Evolutionary conservation across 768 basidiomycete species (phyloP).

Genomic region (Cyathus striatus): DNA sequence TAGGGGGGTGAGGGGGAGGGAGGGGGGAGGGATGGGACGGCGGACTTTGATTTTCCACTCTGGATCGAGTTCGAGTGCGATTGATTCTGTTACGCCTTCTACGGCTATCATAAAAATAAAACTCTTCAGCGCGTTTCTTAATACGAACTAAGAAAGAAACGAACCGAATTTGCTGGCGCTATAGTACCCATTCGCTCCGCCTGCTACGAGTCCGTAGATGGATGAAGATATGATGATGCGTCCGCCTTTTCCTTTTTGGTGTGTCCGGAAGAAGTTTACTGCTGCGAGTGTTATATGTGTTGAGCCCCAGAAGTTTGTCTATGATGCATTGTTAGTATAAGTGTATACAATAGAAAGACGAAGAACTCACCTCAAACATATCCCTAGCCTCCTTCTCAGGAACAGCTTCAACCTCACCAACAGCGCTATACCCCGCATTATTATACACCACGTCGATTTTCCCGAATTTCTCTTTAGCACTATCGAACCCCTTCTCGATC

Average conservation of each 20-base stretch:
- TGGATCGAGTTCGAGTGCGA: too few species aligned
- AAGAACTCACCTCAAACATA: constrained; percentile 34
- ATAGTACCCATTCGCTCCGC: constrained; percentile 21
- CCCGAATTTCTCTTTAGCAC: constrained; percentile 25
- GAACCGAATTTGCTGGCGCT: constrained; percentile 11
- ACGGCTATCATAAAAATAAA: too few species aligned
- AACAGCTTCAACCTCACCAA: constrained; percentile 33
- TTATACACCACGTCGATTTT: constrained; percentile 35
- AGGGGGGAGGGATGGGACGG: too few species aligned
- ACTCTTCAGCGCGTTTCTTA: too few species aligned
- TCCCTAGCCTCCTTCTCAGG: constrained; percentile 24
- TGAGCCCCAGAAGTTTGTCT: constrained; percentile 36
- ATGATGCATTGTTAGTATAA: too few species aligned
- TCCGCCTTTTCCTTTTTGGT: constrained; percentile 32
- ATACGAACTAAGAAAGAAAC: too few species aligned
- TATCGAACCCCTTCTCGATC: constrained; percentile 23
- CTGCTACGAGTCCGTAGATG: constrained; percentile 16
- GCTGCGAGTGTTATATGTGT: constrained; percentile 23
- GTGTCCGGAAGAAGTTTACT: constrained; percentile 31
- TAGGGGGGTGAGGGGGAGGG: too few species aligned
- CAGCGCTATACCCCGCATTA: constrained; percentile 28
- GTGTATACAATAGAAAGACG: too few species aligned
- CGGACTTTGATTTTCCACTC: too few species aligned
- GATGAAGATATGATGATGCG: constrained; percentile 32
- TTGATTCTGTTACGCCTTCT: too few species aligned